Conservation (phyloP, 176 grass and related monocot genomes). For the Triticum aestivum region IWGSC_CS_RefSeq_v2.1 NC_057799.1:385834208-385834707, state of each 20-base stretch:
- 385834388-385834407: conserved; percentile 1
- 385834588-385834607: conserved; percentile 88
- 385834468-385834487: not conserved
- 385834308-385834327: not conserved
- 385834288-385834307: conserved; percentile 1
- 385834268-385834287: not conserved
- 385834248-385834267: not conserved
- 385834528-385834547: conserved; percentile 26
- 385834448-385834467: not conserved
- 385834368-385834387: not conserved
- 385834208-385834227: conserved; percentile 1
- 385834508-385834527: not conserved
- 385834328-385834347: not conserved
- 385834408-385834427: not conserved
- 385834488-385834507: conserved; percentile 16
- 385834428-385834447: not conserved
- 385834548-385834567: conserved; percentile 93
- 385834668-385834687: conserved; percentile 92
- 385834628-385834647: conserved; percentile 75
- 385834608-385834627: conserved; percentile 73
- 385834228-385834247: conserved; percentile 15
- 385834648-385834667: conserved; percentile 72
- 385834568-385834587: conserved; percentile 99
- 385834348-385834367: not conserved
- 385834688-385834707: conserved; percentile 97